Evolutionary conservation across 192 early-diverging fungal genomes (phyloP).

Genomic region (Gamsiella multidivaricata): DNA sequence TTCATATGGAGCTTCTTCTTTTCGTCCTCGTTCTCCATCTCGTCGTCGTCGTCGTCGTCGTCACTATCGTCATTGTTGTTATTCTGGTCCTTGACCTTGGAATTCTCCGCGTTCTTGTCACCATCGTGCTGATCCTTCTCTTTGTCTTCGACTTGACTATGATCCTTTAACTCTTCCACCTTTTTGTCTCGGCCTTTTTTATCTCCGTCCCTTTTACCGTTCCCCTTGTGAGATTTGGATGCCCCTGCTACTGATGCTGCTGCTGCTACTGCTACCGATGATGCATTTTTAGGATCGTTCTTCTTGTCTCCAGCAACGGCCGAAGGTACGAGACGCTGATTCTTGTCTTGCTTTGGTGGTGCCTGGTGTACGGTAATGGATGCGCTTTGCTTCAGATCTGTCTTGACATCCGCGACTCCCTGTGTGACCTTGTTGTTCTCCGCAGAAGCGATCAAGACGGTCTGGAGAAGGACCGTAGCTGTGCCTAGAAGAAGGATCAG

Average conservation of each 20-base stretch:
- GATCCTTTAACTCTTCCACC: no score
- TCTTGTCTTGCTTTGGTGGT: neutral
- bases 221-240: no score
- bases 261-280: no score
- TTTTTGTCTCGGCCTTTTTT: neutral
- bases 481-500: slow-evolving; percentile 1
- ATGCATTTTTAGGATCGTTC: no score
- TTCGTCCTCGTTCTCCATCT: neutral
- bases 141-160: no score
- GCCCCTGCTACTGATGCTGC: no score
- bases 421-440: neutral
- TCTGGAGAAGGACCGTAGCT: neutral
- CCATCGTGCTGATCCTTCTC: no score
- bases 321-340: no score
- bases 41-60: neutral
- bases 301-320: neutral
- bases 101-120: no score
- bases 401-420: neutral
- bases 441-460: neutral
- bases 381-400: no score
- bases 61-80: neutral
- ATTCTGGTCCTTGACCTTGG: slow-evolving; percentile 2
- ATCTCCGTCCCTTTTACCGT: neutral
- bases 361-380: no score
- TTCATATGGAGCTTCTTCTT: neutral